These are phyloP conservation scores for Aspergillus asperescens DNA, from an alignment of 495 filamentous ascomycete species.

Conservation along the genomic window DNA sequence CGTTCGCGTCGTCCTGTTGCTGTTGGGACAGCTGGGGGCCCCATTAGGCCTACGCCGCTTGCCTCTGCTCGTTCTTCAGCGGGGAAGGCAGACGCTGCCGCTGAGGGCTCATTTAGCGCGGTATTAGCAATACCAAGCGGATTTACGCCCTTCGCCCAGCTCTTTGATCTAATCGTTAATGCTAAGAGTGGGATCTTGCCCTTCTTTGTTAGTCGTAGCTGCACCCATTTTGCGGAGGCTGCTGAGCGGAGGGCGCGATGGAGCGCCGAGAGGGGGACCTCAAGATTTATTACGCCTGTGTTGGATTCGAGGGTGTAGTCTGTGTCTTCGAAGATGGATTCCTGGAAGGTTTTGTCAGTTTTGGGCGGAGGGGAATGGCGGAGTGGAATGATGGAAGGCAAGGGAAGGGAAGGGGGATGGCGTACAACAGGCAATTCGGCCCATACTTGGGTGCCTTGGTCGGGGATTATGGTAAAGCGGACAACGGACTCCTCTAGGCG, in stretches of 20 bases:
- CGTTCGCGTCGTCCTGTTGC: constrained; percentile 46
- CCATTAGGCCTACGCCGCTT: not conserved
- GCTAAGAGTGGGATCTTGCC: constrained; percentile 77
- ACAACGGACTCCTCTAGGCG: constrained; percentile 78
- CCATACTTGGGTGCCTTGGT: constrained; percentile 94
- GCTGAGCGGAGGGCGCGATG: constrained; percentile 84
- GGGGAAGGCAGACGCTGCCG: no score
- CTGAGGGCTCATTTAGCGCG: not conserved
- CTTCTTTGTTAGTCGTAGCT: constrained; percentile 87
- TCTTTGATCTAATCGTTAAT: constrained; percentile 69
- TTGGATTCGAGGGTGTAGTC: constrained; percentile 79
- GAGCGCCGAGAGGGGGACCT: constrained; percentile 76
- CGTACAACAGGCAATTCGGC: constrained; percentile 60
- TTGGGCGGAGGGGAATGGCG: not conserved
- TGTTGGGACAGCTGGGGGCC: not conserved
- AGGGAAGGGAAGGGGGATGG: not conserved
- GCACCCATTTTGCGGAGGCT: constrained; percentile 65
- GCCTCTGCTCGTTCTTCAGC: not conserved
- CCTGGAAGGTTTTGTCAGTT: constrained; percentile 34
- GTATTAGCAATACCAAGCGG: constrained; percentile 32
- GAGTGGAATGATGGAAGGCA: not conserved
- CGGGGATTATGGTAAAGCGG: constrained; percentile 91
- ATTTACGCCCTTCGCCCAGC: constrained; percentile 41
- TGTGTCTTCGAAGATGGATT: constrained; percentile 75
- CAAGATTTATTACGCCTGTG: constrained; percentile 81